phyloP scores from a whole-genome alignment of 2,329 filamentous ascomycete genomes.

The Trichoderma afroharzianum region DNA sequence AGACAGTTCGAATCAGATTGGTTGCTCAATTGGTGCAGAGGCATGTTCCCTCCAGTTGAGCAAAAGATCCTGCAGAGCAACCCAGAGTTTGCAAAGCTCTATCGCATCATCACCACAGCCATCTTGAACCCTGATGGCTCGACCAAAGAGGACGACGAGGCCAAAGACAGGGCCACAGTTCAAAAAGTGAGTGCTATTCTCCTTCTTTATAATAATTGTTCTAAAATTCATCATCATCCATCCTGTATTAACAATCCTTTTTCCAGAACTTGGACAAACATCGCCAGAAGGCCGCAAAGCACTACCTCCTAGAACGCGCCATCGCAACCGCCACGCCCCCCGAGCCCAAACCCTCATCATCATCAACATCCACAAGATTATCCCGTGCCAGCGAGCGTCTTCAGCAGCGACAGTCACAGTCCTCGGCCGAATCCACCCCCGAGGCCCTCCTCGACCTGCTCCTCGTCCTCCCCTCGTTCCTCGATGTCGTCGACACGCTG shows the following conservation, averaged over 20 bases:
- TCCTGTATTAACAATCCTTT: neutral
- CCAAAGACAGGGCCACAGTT: conserved; percentile 48
- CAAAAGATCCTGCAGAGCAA: conserved; percentile 52
- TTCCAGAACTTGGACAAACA: conserved; percentile 47
- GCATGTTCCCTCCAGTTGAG: conserved; percentile 59
- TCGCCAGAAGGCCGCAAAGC: conserved; percentile 47
- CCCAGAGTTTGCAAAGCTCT: conserved; percentile 57
- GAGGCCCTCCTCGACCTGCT: conserved; percentile 51
- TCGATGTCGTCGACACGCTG: conserved; percentile 36
- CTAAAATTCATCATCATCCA: neutral
- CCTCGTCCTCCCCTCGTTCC: conserved; percentile 50
- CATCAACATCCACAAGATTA: conserved; percentile 20
- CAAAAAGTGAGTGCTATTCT: conserved; percentile 40
- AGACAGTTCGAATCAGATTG: neutral
- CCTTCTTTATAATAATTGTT: neutral
- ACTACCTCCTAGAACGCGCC: conserved; percentile 49
- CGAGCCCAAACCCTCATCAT: conserved; percentile 20
- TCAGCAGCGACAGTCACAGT: conserved; percentile 16
- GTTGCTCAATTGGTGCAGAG: neutral
- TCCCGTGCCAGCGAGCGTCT: conserved; percentile 17
- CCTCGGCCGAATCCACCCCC: conserved; percentile 31
- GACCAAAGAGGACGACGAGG: conserved; percentile 48
- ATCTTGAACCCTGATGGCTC: conserved; percentile 57
- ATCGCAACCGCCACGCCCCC: conserved; percentile 43
- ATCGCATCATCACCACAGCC: conserved; percentile 50